A percentile compares a stretch with the other conserved stretches of the same genome.
These are phyloP conservation scores for Annulohypoxylon nitens DNA, from an alignment of 495 filamentous ascomycete genomes.

Conservation along the genomic window DNA sequence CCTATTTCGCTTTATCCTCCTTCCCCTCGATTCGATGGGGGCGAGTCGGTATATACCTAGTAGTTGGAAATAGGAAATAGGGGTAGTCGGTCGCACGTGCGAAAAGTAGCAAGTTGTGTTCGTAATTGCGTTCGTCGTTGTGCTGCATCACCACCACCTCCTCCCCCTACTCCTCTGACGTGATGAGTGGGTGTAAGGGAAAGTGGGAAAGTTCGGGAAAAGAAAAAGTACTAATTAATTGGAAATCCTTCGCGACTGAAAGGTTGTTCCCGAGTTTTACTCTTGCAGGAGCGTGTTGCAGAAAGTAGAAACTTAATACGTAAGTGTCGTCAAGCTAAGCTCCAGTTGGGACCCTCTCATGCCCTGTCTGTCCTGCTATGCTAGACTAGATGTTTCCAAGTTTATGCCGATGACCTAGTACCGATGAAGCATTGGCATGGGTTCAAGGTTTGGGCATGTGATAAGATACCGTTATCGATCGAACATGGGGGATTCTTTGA, in stretches of 20 bases:
- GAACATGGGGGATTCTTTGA: background rate
- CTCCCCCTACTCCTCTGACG: constrained; percentile 23
- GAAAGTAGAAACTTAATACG: constrained; percentile 23
- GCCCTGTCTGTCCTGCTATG: background rate
- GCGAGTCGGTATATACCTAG: background rate
- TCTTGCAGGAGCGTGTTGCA: constrained; percentile 10
- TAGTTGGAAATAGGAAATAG: background rate
- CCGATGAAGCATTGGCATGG: background rate
- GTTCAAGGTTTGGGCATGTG: background rate
- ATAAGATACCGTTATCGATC: constrained; percentile 12
- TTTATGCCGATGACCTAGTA: constrained; percentile 12
- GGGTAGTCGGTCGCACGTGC: background rate
- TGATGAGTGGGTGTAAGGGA: background rate
- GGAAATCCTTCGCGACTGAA: background rate
- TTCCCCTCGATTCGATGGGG: constrained; percentile 10
- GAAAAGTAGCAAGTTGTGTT: background rate
- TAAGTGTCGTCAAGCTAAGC: constrained; percentile 19
- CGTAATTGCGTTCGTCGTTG: background rate
- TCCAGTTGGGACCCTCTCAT: constrained; percentile 3
- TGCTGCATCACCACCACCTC: constrained; percentile 15
- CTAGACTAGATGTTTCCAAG: constrained; percentile 2
- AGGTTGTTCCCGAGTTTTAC: constrained; percentile 2
- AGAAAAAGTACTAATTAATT: background rate
- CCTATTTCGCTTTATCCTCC: constrained; percentile 25
- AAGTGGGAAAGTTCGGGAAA: background rate